Evolutionary conservation across 345 rosid genomes (phyloP).

Genomic region (Eucalyptus globulus): DNA sequence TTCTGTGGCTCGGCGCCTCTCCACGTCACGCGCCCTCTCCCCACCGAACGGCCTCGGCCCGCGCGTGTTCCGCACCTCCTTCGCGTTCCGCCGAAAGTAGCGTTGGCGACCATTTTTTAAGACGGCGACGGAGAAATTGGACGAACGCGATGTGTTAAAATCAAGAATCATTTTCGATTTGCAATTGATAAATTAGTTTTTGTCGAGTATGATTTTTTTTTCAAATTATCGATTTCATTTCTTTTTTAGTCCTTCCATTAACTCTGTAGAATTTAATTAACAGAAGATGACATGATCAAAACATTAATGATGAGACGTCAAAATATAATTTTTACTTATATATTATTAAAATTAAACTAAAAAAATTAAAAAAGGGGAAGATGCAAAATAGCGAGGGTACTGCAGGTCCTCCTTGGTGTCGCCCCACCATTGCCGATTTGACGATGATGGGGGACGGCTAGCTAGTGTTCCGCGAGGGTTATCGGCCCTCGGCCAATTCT

Average conservation of each 20-base stretch:
- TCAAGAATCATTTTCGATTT: background rate
- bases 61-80: background rate
- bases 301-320: too few species aligned
- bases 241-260: background rate
- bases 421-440: too few species aligned
- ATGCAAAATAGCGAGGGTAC: too few species aligned
- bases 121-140: background rate
- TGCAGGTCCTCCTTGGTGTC: fast-evolving
- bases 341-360: too few species aligned
- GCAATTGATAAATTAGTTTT: background rate
- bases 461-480: too few species aligned
- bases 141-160: background rate
- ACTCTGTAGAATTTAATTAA: too few species aligned
- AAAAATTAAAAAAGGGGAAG: too few species aligned
- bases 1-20: background rate
- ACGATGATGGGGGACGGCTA: too few species aligned
- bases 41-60: background rate
- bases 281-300: too few species aligned
- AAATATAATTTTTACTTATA: too few species aligned
- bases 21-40: background rate
- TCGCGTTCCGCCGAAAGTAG: background rate
- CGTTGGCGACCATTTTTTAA: background rate
- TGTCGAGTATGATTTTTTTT: background rate
- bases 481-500: too few species aligned
- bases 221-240: background rate